These are phyloP conservation scores for Moringa oleifera DNA, from an alignment of 345 rosid species.

Conservation along the genomic window DNA sequence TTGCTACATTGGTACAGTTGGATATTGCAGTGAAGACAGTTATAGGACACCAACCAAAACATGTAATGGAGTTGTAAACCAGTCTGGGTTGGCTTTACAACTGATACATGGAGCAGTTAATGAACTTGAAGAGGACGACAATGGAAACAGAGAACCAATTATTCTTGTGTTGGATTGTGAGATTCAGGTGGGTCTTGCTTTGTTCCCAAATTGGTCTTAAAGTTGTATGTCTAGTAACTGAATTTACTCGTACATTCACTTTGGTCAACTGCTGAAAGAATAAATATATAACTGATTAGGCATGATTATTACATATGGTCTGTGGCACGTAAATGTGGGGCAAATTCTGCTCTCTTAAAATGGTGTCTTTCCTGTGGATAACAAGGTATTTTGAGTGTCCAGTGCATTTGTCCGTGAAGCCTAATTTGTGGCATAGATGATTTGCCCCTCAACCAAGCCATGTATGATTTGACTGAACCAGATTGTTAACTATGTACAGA, in stretches of 20 bases:
- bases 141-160: constrained; percentile 50
- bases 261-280: too few relatives aligned
- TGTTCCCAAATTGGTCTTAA: neutral
- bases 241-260: too few relatives aligned
- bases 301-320: too few relatives aligned
- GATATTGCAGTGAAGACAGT: constrained; percentile 31
- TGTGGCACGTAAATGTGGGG: too few relatives aligned
- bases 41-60: constrained; percentile 21
- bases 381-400: too few relatives aligned
- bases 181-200: constrained; percentile 60
- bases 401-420: too few relatives aligned
- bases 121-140: constrained; percentile 43
- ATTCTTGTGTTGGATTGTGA: constrained; percentile 72
- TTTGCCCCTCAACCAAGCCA: too few relatives aligned
- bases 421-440: too few relatives aligned
- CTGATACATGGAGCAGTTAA: constrained; percentile 50
- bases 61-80: constrained; percentile 26
- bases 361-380: too few relatives aligned
- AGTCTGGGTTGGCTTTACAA: constrained; percentile 47
- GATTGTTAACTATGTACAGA: constrained; percentile 36
- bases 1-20: constrained; percentile 49
- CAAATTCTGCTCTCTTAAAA: too few relatives aligned
- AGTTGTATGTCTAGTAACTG: too few relatives aligned
- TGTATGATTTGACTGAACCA: constrained; percentile 5
- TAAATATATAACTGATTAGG: too few relatives aligned